A percentile compares a stretch with the other conserved stretches of the same genome.
These are phyloP conservation scores for Nothophoma quercina DNA, from an alignment of 2,329 filamentous ascomycete species.

Conservation along the genomic window DNA sequence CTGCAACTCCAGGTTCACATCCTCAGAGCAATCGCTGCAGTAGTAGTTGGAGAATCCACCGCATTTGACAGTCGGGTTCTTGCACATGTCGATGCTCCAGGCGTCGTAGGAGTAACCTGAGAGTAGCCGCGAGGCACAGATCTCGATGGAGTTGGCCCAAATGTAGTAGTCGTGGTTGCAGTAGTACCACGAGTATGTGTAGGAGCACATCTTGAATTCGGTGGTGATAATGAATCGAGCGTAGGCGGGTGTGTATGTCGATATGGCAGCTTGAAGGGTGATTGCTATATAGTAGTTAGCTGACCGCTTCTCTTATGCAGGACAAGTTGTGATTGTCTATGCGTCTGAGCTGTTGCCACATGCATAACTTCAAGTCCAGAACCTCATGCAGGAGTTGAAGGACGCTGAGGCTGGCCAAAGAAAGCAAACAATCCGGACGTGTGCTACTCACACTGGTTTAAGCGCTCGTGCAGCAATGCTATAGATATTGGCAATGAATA, in stretches of 20 bases:
- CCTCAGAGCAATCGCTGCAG: slow-evolving; percentile 54
- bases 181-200: slow-evolving; percentile 58
- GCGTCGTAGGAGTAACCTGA: slow-evolving; percentile 57
- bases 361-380: slow-evolving; percentile 1
- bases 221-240: too few species aligned
- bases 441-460: background rate
- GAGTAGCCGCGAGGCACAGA: slow-evolving; percentile 55
- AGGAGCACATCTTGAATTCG: slow-evolving; percentile 51
- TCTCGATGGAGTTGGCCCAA: slow-evolving; percentile 55
- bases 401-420: background rate
- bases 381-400: background rate
- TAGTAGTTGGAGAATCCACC: slow-evolving; percentile 56
- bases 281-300: slow-evolving; percentile 20
- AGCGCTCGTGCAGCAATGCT: too few species aligned
- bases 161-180: slow-evolving; percentile 60
- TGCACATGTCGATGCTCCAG: slow-evolving; percentile 59
- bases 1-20: slow-evolving; percentile 53
- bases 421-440: background rate
- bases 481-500: too few species aligned
- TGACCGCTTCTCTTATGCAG: slow-evolving; percentile 18
- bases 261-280: background rate
- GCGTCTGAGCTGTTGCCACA: background rate
- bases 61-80: slow-evolving; percentile 51
- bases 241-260: background rate
- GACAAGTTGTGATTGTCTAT: background rate